Conservation (phyloP, 805 yeast species). For the Saccharomycopsis javanensis region DNA sequence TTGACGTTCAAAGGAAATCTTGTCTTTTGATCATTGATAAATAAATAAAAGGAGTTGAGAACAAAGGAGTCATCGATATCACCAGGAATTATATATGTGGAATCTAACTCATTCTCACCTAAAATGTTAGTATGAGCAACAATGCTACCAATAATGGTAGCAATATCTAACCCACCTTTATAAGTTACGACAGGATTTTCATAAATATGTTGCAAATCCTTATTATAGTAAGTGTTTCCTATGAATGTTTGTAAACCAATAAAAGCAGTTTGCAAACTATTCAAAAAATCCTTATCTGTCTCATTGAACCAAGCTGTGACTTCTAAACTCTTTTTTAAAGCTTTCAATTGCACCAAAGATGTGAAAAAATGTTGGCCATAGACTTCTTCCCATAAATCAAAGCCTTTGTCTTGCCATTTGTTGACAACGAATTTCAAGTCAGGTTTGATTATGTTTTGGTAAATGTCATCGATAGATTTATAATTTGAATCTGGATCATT, state of each 20-base stretch:
- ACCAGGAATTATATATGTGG: conserved; percentile 41
- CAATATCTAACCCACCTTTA: conserved; percentile 73
- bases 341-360: conserved; percentile 49
- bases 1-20: conserved; percentile 70
- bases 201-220: conserved; percentile 8
- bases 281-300: conserved; percentile 21
- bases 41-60: conserved; percentile 50
- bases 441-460: conserved; percentile 41
- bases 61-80: conserved; percentile 49
- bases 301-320: conserved; percentile 23
- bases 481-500: conserved; percentile 13
- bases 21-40: conserved; percentile 58
- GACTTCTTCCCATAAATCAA: conserved; percentile 75
- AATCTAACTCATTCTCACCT: conserved; percentile 23
- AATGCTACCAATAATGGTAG: conserved; percentile 41
- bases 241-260: conserved; percentile 10
- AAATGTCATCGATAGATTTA: conserved; percentile 26
- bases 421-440: conserved; percentile 48
- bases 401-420: conserved; percentile 47
- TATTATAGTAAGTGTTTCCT: conserved; percentile 9
- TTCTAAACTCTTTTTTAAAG: conserved; percentile 40
- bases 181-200: conserved; percentile 15
- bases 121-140: conserved; percentile 35
- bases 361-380: conserved; percentile 59
- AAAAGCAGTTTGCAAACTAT: not conserved